Percentiles rank a stretch among this genome's conserved stretches.
phyloP scores from a whole-genome alignment of 352 stramenopile genomes.

The Phytophthora syringae region DNA sequence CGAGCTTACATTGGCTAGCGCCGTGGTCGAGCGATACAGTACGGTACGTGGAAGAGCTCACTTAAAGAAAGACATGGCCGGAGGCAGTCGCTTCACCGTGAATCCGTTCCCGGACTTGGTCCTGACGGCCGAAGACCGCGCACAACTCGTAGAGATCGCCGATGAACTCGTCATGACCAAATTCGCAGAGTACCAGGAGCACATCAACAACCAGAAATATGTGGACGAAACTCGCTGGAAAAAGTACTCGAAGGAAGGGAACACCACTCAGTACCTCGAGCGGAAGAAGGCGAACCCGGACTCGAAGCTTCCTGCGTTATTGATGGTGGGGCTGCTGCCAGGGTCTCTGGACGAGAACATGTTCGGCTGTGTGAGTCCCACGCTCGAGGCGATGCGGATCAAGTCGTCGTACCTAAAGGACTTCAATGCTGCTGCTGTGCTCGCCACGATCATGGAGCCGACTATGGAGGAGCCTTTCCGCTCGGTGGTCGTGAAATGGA shows the following conservation, averaged over 20 bases:
- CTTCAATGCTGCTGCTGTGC: conserved; percentile 48
- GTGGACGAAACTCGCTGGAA: conserved; percentile 31
- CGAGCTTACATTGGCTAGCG: too few relatives aligned
- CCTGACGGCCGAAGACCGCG: conserved; percentile 7
- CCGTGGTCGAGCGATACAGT: too few relatives aligned
- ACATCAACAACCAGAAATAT: conserved; percentile 29
- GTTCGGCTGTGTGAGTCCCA: conserved; percentile 46
- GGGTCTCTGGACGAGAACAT: conserved; percentile 48
- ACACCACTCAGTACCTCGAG: conserved; percentile 28
- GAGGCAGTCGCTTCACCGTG: conserved; percentile 29
- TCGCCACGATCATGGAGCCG: conserved; percentile 51
- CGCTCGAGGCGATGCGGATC: conserved; percentile 39
- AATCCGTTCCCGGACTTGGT: conserved; percentile 35
- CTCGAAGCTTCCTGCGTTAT: conserved; percentile 30
- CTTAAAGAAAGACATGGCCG: conserved; percentile 2
- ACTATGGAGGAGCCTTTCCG: conserved; percentile 53
- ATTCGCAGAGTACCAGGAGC: conserved; percentile 32
- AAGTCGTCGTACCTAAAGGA: conserved; percentile 38
- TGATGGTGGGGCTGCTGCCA: conserved; percentile 35
- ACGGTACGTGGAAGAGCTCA: too few relatives aligned
- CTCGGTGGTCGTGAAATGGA: conserved; percentile 44
- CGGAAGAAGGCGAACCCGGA: conserved; percentile 26
- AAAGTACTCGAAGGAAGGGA: conserved; percentile 22
- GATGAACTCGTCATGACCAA: conserved; percentile 26
- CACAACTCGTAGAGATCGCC: conserved; percentile 23